Conservation (phyloP, 768 basidiomycete species). For the Mycena polygramma region DNA sequence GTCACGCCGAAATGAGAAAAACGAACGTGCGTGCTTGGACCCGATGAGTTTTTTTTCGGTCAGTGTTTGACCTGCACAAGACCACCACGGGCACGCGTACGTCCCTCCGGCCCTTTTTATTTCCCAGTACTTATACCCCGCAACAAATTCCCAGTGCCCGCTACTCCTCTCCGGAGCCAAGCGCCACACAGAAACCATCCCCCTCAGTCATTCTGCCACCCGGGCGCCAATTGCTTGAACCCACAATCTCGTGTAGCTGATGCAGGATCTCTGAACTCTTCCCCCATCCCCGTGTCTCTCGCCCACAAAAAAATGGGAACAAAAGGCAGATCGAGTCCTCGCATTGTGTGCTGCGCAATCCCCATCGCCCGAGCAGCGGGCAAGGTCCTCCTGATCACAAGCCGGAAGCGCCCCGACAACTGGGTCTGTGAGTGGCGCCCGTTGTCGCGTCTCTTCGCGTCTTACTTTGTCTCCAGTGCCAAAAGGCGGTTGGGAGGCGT, state of each 20-base stretch:
- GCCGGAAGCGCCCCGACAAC: slow-evolving; percentile 81
- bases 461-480: slow-evolving; percentile 68
- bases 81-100: slow-evolving; percentile 28
- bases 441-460: slow-evolving; percentile 32
- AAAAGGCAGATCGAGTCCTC: slow-evolving; percentile 85
- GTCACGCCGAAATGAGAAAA: too few species aligned
- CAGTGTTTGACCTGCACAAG: slow-evolving; percentile 21
- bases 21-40: too few species aligned
- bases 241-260: slow-evolving; percentile 41
- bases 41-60: background rate
- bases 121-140: slow-evolving; percentile 6
- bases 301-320: slow-evolving; percentile 60
- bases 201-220: background rate
- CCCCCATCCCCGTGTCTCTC: slow-evolving; percentile 25
- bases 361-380: slow-evolving; percentile 81
- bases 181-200: background rate
- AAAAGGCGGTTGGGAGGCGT: slow-evolving; percentile 92
- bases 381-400: slow-evolving; percentile 87
- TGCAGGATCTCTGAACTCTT: slow-evolving; percentile 47
- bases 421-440: slow-evolving; percentile 87
- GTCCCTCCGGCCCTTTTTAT: slow-evolving; percentile 7
- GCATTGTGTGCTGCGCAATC: slow-evolving; percentile 92
- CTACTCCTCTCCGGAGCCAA: slow-evolving; percentile 12
- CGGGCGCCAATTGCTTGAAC: slow-evolving; percentile 41
- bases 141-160: slow-evolving; percentile 14